Evolutionary conservation across 2,329 filamentous ascomycete species (phyloP), one percentile per base, ranked within the genome.

Genomic region (Colletotrichum ledebouriae): DNA sequence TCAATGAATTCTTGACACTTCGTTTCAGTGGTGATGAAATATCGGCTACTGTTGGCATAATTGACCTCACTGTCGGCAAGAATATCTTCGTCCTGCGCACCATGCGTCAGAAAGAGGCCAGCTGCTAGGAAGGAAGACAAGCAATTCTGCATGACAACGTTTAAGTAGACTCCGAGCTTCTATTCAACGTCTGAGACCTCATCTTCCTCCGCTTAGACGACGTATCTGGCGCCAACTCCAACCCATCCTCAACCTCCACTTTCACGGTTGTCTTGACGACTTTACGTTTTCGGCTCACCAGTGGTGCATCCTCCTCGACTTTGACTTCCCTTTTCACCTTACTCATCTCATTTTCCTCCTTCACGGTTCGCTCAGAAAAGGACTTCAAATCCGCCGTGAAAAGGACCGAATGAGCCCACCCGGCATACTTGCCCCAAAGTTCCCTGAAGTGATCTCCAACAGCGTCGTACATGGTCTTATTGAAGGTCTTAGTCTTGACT

Each of bases 331-430:
- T 62, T 61, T 75, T 70, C 10, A 72, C 33, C 25, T 70, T 72
- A 2, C 74, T 61, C 17, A 69, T 64, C 6, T 71, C 44, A 1
- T 12, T 20, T 20, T 68, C 68, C 37, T 70, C 34, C 63, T 70
- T 62, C 3, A 82, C 79, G 63, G 86, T 82, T 22, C 87, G 85
- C 72, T 93, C 91, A 0, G 94, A 91, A 75, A 98, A 98, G 0
- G 93, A 88, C 75, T 89, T 92, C 64, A 99, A 79, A 76, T 99
- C 94, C 0, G 96, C 97, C 0, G 96, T 97, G 76, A 99, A 99
- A 12, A 99, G 84, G 9, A 99, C 96, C 3, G 93, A 97, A 81
- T 99, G 96, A 10, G 97, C 96, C 97, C 97, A 99, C 1, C 96
- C 96, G 1, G 96, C 96, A 74, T 98, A 93, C 67, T 91, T 88